Conservation (phyloP, 192 early-diverging fungal genomes). For the Funneliformis mosseae region DNA sequence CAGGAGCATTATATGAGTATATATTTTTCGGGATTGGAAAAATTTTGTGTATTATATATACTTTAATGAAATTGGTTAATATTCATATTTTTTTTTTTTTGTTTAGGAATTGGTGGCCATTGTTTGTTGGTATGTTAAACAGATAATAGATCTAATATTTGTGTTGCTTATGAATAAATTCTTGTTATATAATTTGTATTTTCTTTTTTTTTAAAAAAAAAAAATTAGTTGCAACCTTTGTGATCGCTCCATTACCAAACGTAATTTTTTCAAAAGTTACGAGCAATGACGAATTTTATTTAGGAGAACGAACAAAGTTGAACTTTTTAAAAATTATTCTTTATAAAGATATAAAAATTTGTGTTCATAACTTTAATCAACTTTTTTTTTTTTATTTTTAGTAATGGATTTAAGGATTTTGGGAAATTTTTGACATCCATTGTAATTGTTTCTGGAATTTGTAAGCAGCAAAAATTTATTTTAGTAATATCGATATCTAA, state of each 20-base stretch:
- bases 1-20: background rate
- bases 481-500: background rate
- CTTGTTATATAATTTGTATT: background rate
- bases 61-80: too few relatives aligned
- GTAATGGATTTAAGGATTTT: background rate
- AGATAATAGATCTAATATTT: background rate
- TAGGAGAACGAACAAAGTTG: background rate
- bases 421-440: background rate
- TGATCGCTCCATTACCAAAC: background rate
- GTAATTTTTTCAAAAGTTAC: background rate
- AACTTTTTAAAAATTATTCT: background rate
- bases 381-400: background rate
- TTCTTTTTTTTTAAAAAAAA: too few relatives aligned
- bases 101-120: background rate
- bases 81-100: background rate
- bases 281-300: background rate
- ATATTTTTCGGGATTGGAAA: background rate
- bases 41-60: background rate
- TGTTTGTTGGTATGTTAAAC: conserved; percentile 1
- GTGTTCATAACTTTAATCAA: background rate
- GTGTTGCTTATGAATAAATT: background rate
- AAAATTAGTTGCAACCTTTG: background rate
- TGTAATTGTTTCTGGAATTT: background rate
- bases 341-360: background rate
- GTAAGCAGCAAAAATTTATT: background rate